Conservation (phyloP, 805 yeast genomes). For the Candida takata region DNA sequence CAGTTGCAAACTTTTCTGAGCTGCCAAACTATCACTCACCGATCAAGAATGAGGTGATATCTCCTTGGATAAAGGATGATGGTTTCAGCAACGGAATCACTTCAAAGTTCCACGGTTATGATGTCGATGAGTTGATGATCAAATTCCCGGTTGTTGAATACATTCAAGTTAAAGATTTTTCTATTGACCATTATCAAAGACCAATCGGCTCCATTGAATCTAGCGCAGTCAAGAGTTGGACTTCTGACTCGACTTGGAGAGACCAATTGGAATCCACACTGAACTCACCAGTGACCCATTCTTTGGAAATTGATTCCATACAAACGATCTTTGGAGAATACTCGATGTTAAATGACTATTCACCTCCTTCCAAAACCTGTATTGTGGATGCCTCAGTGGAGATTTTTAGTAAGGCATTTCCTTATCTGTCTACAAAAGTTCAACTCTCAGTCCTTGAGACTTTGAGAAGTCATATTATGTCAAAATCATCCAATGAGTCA, state of each 20-base stretch:
- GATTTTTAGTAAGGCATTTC: conserved; percentile 63
- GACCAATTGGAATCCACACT: conserved; percentile 28
- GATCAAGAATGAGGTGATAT: conserved; percentile 12
- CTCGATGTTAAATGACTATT: conserved; percentile 27
- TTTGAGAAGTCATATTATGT: conserved; percentile 48
- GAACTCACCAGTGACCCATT: conserved; percentile 32
- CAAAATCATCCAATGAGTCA: conserved; percentile 28
- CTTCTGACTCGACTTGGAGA: conserved; percentile 28
- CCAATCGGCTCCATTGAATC: conserved; percentile 27
- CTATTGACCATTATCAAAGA: conserved; percentile 12
- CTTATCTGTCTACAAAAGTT: conserved; percentile 65
- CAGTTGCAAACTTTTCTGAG: conserved; percentile 36
- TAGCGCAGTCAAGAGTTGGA: conserved; percentile 26
- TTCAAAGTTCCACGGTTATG: conserved; percentile 34
- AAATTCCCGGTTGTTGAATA: conserved; percentile 16
- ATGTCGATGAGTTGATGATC: conserved; percentile 32
- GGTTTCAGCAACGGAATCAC: conserved; percentile 48
- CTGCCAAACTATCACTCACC: conserved; percentile 21
- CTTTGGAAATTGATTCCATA: conserved; percentile 36
- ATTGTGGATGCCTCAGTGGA: conserved; percentile 76
- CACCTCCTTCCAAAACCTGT: conserved; percentile 42
- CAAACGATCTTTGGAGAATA: conserved; percentile 23
- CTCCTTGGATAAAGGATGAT: conserved; percentile 25
- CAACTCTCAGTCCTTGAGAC: conserved; percentile 86
- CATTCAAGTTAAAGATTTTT: conserved; percentile 9